Conservation (phyloP, 768 basidiomycete genomes). For the Psilocybe azurescens region DNA sequence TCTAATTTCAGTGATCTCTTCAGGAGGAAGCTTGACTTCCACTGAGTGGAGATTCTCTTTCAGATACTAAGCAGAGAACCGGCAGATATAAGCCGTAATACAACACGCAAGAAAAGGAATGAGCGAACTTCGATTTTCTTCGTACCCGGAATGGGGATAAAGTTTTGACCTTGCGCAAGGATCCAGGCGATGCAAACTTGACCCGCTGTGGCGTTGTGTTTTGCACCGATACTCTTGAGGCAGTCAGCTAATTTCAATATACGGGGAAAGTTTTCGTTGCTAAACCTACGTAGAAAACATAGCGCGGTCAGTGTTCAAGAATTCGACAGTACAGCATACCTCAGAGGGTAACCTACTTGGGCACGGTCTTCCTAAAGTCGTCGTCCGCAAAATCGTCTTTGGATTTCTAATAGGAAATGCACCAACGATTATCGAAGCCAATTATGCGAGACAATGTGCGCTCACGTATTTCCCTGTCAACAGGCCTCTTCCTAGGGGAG, state of each 20-base stretch:
- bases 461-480: slow-evolving; percentile 43
- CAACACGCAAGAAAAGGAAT: not conserved
- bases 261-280: slow-evolving; percentile 49
- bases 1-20: slow-evolving; percentile 43
- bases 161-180: slow-evolving; percentile 49
- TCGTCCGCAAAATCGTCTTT: slow-evolving; percentile 41
- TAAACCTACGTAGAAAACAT: slow-evolving; percentile 9
- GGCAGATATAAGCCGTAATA: not conserved
- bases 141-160: slow-evolving; percentile 56
- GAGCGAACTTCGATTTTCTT: slow-evolving; percentile 31
- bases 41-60: slow-evolving; percentile 48
- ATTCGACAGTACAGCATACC: too few relatives aligned
- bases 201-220: slow-evolving; percentile 45
- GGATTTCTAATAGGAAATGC: slow-evolving; percentile 31
- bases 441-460: not conserved
- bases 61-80: slow-evolving; percentile 34
- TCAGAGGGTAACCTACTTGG: slow-evolving; percentile 18
- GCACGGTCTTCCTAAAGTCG: slow-evolving; percentile 44
- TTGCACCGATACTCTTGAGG: slow-evolving; percentile 41
- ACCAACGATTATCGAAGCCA: too few relatives aligned
- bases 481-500: slow-evolving; percentile 56
- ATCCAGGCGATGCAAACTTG: slow-evolving; percentile 59
- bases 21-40: slow-evolving; percentile 35
- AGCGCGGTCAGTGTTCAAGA: too few relatives aligned
- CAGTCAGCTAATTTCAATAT: slow-evolving; percentile 47